Conservation (phyloP, 192 early-diverging fungal species). For the Chytriomyces sp. region DNA sequence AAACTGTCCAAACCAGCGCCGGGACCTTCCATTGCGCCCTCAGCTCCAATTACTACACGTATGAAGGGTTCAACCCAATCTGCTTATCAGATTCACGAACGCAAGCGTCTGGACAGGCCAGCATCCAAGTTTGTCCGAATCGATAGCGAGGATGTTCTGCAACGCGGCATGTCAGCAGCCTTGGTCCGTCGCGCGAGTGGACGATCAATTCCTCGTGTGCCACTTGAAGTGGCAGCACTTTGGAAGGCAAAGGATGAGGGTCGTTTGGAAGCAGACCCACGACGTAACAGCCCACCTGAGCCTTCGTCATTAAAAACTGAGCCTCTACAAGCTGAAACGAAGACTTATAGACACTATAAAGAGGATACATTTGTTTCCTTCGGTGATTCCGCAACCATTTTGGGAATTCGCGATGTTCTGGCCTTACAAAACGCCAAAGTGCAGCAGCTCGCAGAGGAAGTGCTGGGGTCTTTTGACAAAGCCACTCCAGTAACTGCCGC, state of each 20-base stretch:
- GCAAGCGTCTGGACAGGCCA: too few relatives aligned
- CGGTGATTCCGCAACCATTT: constrained; percentile 3
- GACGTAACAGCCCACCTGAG: too few relatives aligned
- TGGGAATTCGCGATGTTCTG: constrained; percentile 1
- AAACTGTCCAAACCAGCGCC: too few relatives aligned
- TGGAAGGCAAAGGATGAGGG: constrained; percentile 28
- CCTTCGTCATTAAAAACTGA: too few relatives aligned
- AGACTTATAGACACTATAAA: too few relatives aligned
- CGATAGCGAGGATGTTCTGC: neutral
- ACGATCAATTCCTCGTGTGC: neutral
- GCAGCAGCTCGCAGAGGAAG: constrained; percentile 14
- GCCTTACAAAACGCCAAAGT: constrained; percentile 6
- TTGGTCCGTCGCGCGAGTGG: constrained; percentile 19
- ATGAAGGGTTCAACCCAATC: too few relatives aligned
- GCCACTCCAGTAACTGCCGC: neutral
- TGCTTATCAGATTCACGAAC: too few relatives aligned
- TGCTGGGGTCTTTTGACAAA: constrained; percentile 1
- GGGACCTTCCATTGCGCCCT: too few relatives aligned
- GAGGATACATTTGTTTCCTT: constrained; percentile 25
- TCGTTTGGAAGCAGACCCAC: neutral
- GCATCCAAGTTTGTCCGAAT: neutral
- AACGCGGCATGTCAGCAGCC: constrained; percentile 18
- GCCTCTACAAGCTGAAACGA: too few relatives aligned
- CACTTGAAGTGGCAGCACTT: constrained; percentile 15
- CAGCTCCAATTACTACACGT: too few relatives aligned